Percentiles rank a stretch among this genome's conserved stretches.
Evolutionary conservation across 495 filamentous ascomycete species (phyloP).

Genomic region (Pseudoneurospora amorphoporcata): DNA sequence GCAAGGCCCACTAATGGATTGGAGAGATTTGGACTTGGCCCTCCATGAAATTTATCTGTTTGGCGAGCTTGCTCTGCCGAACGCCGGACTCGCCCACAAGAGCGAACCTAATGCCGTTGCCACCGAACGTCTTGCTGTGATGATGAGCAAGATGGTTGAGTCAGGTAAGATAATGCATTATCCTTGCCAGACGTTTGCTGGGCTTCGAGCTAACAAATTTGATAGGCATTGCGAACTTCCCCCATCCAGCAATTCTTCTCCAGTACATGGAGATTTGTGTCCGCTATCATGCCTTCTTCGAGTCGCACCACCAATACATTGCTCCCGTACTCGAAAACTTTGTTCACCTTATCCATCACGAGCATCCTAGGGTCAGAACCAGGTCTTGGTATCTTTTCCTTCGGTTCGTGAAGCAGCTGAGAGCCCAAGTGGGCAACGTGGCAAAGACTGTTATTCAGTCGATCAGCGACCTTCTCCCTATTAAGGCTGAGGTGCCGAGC

Average conservation of each 20-base stretch:
- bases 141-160: constrained; percentile 92
- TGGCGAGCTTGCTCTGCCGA: constrained; percentile 80
- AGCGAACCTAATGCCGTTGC: constrained; percentile 63
- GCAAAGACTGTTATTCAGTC: constrained; percentile 82
- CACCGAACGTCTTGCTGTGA: constrained; percentile 65
- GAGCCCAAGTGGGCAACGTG: constrained; percentile 73
- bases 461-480: constrained; percentile 77
- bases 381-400: constrained; percentile 96
- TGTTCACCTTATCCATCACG: constrained; percentile 77
- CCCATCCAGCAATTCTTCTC: constrained; percentile 83
- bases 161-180: constrained; percentile 49
- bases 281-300: constrained; percentile 88
- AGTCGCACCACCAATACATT: constrained; percentile 64
- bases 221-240: constrained; percentile 67
- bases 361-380: constrained; percentile 70
- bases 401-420: constrained; percentile 81
- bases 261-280: constrained; percentile 98
- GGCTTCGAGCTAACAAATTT: constrained; percentile 11
- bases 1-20: constrained; percentile 65
- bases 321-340: constrained; percentile 85
- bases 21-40: constrained; percentile 93
- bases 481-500: constrained; percentile 75
- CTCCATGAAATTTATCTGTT: constrained; percentile 95
- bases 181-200: background rate
- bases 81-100: constrained; percentile 74